Evolutionary conservation across 768 basidiomycete species (phyloP).

Genomic region (Suillus spraguei): DNA sequence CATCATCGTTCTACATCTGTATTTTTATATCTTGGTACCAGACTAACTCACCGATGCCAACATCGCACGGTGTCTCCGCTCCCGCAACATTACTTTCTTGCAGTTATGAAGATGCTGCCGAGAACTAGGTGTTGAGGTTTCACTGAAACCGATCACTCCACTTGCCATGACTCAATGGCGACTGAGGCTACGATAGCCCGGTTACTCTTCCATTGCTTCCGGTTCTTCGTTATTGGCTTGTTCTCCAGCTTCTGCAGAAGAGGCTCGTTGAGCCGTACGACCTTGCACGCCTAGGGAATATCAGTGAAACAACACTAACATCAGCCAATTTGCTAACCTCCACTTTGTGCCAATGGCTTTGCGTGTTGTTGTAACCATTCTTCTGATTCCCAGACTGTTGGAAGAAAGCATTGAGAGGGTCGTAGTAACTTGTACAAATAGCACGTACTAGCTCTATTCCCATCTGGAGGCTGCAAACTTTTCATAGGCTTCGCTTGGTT

Average conservation of each 20-base stretch:
- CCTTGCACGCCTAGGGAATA: slow-evolving; percentile 53
- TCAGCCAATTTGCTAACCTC: slow-evolving; percentile 47
- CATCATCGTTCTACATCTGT: slow-evolving; percentile 11
- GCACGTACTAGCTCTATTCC: slow-evolving; percentile 75
- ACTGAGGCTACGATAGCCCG: too few species aligned
- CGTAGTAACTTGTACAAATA: slow-evolving; percentile 10
- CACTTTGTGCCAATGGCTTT: slow-evolving; percentile 74
- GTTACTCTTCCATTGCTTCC: slow-evolving; percentile 72
- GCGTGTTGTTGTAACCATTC: slow-evolving; percentile 88
- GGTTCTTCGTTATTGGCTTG: slow-evolving; percentile 39
- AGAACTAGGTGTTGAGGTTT: background rate
- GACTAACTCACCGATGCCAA: background rate
- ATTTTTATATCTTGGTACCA: slow-evolving; percentile 7
- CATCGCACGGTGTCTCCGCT: background rate
- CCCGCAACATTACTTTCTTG: background rate
- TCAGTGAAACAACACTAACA: slow-evolving; percentile 9
- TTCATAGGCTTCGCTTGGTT: slow-evolving; percentile 87
- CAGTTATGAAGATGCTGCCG: background rate
- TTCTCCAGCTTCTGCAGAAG: slow-evolving; percentile 29
- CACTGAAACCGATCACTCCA: background rate
- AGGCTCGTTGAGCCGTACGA: slow-evolving; percentile 38
- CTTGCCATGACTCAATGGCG: slow-evolving; percentile 1
- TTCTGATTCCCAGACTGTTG: slow-evolving; percentile 91
- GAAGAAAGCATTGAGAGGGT: slow-evolving; percentile 10
- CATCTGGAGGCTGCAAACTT: slow-evolving; percentile 58